Evolutionary conservation across 2,329 filamentous ascomycete genomes (phyloP), one percentile per base, ranked within the genome.

Genomic region (Botryotinia narcissicola): DNA sequence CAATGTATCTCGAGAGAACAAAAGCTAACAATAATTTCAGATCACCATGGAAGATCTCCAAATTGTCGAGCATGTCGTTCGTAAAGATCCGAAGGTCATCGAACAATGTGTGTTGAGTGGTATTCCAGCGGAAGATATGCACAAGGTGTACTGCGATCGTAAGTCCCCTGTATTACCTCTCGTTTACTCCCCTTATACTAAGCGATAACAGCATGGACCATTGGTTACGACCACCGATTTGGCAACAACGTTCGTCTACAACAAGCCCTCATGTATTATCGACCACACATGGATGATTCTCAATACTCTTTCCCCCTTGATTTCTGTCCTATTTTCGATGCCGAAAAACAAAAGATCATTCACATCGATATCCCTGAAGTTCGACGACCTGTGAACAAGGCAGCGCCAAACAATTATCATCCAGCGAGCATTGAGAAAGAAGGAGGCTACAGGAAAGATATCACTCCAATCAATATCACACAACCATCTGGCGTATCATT

Each of bases 201-300:
- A 80, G 64, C n/a, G 72, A 73, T 61, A 69, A 51, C 68, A 90
- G 88, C 93, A 18, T 98, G 95, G 95, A 97, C 95, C 0, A 97
- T 98, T 82, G 95, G 95, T 67, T 97, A 94, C 81, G 95, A 98
- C 79, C 93, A 97, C 84, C 91, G 95, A 62, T 96, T 94, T 79
- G 95, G 94, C 75, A 95, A 84, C 81, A 86, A 86, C 61, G 86
- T 93, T 61, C 90, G 95, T 72, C 88, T 97, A 6, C 95, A 98
- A 83, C 95, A 98, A 83, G 95, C 94, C 2, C 85, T 98, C 72
- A 97, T 97, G 94, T 98, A 98, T 86, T 98, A 97, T 83, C 90
- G 95, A 25, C 94, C 94, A 5, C 87, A 95, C 78, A 80, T 92
- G 29, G 94, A 97, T 79, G 93, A 95, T 84, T 93, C 89, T 82